Percentiles rank a stretch among this genome's conserved stretches.
Evolutionary conservation across 2,329 filamentous ascomycete genomes (phyloP).

Genomic region (Pseudogymnoascus sp.): DNA sequence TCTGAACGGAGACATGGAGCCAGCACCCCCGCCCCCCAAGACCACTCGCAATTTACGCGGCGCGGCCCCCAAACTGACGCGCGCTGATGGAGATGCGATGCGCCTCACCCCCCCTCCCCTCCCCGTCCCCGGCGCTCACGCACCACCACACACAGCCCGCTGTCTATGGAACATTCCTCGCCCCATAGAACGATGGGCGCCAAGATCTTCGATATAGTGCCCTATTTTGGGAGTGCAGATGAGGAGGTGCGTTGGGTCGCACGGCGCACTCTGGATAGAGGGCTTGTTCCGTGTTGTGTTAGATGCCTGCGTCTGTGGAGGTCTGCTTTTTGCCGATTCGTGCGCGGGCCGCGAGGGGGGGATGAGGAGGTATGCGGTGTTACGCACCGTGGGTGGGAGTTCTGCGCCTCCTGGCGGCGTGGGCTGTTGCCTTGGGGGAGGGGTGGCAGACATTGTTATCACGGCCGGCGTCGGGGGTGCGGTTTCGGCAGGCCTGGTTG

Average conservation of each 20-base stretch:
- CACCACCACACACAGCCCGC: neutral
- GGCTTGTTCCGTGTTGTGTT: neutral
- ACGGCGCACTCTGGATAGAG: neutral
- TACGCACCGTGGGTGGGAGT: neutral
- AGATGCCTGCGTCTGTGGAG: neutral
- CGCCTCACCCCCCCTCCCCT: neutral
- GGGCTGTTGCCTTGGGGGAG: neutral
- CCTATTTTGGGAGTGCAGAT: neutral
- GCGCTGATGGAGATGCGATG: neutral
- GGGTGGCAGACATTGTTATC: neutral
- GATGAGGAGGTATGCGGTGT: neutral
- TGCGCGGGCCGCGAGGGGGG: neutral
- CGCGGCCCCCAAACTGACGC: constrained; percentile 2
- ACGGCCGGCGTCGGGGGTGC: neutral
- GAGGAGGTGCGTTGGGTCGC: neutral
- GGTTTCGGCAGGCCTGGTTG: neutral
- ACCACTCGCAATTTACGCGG: neutral
- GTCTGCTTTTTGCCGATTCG: neutral
- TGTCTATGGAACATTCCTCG: neutral
- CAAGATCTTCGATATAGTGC: neutral
- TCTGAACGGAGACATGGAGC: neutral
- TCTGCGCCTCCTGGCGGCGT: neutral
- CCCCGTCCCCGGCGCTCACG: too few relatives aligned
- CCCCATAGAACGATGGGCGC: neutral
- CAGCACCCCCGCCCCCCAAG: neutral